A percentile compares a stretch with the other conserved stretches of the same genome.
Evolutionary conservation across 495 filamentous ascomycete genomes (phyloP).

Genomic region (Collariella sp.): DNA sequence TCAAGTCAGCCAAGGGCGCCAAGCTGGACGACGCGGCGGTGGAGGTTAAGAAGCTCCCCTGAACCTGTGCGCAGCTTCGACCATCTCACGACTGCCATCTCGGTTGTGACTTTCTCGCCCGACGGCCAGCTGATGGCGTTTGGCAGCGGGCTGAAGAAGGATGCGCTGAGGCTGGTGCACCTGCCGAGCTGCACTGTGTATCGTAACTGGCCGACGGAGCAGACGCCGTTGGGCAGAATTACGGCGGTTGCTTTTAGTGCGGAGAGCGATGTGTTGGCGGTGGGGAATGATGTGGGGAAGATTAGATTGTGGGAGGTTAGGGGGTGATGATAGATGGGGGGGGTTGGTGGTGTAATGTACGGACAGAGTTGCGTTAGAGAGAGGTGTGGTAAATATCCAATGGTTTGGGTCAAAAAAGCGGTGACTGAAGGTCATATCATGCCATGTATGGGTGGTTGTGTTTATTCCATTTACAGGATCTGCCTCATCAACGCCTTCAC

Average conservation of each 20-base stretch:
- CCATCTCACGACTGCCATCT: conserved; percentile 77
- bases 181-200: conserved; percentile 88
- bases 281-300: conserved; percentile 80
- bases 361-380: not conserved
- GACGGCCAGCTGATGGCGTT: conserved; percentile 86
- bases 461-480: not conserved
- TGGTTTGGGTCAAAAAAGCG: not conserved
- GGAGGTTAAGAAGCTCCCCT: conserved; percentile 54
- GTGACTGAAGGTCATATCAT: not conserved
- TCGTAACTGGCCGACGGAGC: conserved; percentile 88
- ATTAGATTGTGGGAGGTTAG: conserved; percentile 81
- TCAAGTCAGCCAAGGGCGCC: conserved; percentile 17
- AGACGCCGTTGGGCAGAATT: conserved; percentile 81
- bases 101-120: conserved; percentile 66
- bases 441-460: not conserved
- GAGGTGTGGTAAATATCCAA: not conserved
- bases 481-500: conserved; percentile 18
- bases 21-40: conserved; percentile 29
- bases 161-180: conserved; percentile 82
- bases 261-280: conserved; percentile 60
- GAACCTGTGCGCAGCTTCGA: conserved; percentile 63
- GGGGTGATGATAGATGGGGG: conserved; percentile 15
- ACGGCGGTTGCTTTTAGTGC: conserved; percentile 70
- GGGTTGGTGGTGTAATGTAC: not conserved
- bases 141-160: conserved; percentile 74